Percentiles rank a stretch among this genome's conserved stretches.
phyloP scores from a whole-genome alignment of 768 basidiomycete species.

The Harrya chromipes region DNA sequence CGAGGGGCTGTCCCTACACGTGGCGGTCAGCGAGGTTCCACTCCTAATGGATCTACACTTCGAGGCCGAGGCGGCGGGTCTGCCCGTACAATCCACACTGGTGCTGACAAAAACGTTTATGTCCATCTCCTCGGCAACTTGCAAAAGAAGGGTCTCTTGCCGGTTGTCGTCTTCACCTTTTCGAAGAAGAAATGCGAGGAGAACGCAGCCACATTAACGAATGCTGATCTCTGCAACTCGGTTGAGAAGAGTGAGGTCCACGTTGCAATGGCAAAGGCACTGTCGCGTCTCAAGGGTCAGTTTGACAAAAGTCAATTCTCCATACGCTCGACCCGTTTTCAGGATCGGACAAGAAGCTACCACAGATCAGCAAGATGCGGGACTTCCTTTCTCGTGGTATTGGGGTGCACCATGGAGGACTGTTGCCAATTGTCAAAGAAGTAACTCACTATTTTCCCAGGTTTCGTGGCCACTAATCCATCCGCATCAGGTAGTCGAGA shows the following conservation, averaged over 20 bases:
- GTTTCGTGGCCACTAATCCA: constrained; percentile 1
- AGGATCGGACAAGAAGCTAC: constrained; percentile 91
- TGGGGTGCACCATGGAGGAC: constrained; percentile 95
- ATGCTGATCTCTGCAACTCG: constrained; percentile 82
- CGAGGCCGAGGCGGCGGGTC: constrained; percentile 46
- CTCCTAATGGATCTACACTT: constrained; percentile 34
- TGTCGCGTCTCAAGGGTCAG: constrained; percentile 86
- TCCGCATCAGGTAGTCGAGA: constrained; percentile 77
- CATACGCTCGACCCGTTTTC: constrained; percentile 5
- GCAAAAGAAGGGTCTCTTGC: constrained; percentile 81
- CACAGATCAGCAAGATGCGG: constrained; percentile 89
- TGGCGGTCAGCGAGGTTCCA: constrained; percentile 52
- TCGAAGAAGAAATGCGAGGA: constrained; percentile 98
- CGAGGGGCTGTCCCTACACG: constrained; percentile 49
- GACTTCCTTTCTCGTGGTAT: constrained; percentile 90
- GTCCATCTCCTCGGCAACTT: constrained; percentile 87
- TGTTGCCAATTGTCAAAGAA: constrained; percentile 96
- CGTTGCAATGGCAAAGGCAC: constrained; percentile 86
- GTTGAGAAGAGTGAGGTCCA: constrained; percentile 98
- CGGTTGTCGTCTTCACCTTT: constrained; percentile 95
- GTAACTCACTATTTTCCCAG: constrained; percentile 37
- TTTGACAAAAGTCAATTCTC: neutral
- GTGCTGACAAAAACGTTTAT: constrained; percentile 86
- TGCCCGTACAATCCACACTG: constrained; percentile 58
- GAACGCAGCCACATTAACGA: constrained; percentile 85